Percentiles rank a stretch among this genome's conserved stretches.
Evolutionary conservation across 1,284 basidiomycete species (phyloP).

Genomic region (Tilletiopsis washingtonensis): DNA sequence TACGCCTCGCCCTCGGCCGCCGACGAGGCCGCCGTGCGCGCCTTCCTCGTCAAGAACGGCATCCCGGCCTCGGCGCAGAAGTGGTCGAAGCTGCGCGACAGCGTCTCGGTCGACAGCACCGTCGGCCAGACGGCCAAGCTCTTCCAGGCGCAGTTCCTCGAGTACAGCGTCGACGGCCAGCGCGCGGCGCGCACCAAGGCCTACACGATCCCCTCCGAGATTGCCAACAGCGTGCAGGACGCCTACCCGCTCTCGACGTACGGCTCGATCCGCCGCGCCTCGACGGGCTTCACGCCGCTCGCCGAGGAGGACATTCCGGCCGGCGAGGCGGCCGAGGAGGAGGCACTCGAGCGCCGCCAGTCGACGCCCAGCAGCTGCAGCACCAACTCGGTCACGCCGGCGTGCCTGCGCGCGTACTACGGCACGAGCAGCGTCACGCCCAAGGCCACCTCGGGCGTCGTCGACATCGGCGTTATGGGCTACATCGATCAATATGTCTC

Average conservation of each 20-base stretch:
- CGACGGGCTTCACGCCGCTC: neutral
- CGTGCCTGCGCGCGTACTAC: slow-evolving; percentile 8
- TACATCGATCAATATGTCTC: slow-evolving; percentile 10
- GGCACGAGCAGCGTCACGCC: neutral
- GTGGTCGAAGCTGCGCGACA: slow-evolving; percentile 1
- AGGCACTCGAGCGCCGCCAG: neutral
- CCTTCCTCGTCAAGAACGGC: slow-evolving; percentile 3
- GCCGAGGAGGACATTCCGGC: neutral
- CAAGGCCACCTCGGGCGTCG: neutral
- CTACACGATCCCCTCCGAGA: slow-evolving; percentile 6
- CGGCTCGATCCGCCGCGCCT: neutral
- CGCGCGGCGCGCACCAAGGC: slow-evolving; percentile 3
- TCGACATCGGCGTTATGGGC: slow-evolving; percentile 11
- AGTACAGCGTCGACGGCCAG: neutral
- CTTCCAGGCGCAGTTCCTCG: slow-evolving; percentile 7
- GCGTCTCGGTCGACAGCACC: slow-evolving; percentile 10
- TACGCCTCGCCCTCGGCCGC: slow-evolving; percentile 8
- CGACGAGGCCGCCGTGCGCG: slow-evolving; percentile 1
- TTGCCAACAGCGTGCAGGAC: slow-evolving; percentile 4
- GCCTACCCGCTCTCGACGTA: slow-evolving; percentile 8
- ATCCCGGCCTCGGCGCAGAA: slow-evolving; percentile 1
- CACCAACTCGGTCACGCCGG: slow-evolving; percentile 7
- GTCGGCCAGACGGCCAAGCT: slow-evolving; percentile 7
- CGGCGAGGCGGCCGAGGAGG: neutral
- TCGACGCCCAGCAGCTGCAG: slow-evolving; percentile 2